Evolutionary conservation across 2,329 filamentous ascomycete genomes (phyloP), one percentile per base, ranked within the genome.

Genomic region (Fusarium falciforme): DNA sequence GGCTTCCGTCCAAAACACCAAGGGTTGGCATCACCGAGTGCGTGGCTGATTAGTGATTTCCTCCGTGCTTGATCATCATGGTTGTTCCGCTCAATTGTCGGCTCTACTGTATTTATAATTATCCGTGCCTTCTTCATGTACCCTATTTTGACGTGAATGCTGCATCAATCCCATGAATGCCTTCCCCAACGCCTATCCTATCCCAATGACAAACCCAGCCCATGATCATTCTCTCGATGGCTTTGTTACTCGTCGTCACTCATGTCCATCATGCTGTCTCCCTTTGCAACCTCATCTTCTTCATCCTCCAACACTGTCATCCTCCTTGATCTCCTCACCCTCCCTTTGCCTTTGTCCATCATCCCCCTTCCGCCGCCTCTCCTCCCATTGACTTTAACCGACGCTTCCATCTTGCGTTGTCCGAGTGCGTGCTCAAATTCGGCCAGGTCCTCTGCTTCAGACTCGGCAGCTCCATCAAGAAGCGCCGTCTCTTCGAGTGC

Each of bases 401-500:
- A 79, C 0, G 87, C 88, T 36, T 84, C 84, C 4, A 78, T 73
- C 81, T 89, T 85, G 68, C 84, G 83, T 73, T 84, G 77, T 52
- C 84, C 82, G 47, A 92, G 80, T 44, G 86, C 85, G 5, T 84
- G 81, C 76, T 93, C 90, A 67, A 92, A 88, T 6, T 82, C 83
- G 1, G 81, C 82, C 71, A 88, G 70, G 22, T 84, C 84, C 33
- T 88, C 86, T 0, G 83, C 84, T 38, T 87, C 85, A 1, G 86
- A 87, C 35, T 84, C 84, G 5, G 85, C 85, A 9, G 85, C 83
- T 3, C 82, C 83, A 55, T 85, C 85, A 25, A 84, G 73, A 17
- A 84, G 77, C 4, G 88, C 87, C 42, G 91, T 89, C 81, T 93
- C 90, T 31, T 90, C 89, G 2, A 94, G 84, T 5, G 93, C 93